A percentile compares a stretch with the other conserved stretches of the same genome.
Evolutionary conservation across 495 filamentous ascomycete genomes (phyloP).

Genomic region (Lasiosphaeria hispida): DNA sequence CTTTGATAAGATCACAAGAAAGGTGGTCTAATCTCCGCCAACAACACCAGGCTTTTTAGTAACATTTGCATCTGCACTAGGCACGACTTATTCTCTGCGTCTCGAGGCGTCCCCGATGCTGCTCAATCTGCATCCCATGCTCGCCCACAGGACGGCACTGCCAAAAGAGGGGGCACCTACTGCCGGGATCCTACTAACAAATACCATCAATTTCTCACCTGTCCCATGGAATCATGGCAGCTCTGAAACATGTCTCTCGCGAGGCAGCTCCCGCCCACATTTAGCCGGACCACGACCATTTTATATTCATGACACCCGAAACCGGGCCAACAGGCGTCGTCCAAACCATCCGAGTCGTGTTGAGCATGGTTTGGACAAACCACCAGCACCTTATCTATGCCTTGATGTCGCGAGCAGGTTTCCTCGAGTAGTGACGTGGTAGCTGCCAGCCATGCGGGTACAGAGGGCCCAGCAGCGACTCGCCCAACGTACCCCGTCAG

Average conservation of each 20-base stretch:
- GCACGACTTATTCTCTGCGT: not conserved
- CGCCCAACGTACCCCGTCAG: too few relatives aligned
- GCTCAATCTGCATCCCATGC: too few relatives aligned
- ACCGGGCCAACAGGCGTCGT: slow-evolving; percentile 17
- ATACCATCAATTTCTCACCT: slow-evolving; percentile 7
- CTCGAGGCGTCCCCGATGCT: not conserved
- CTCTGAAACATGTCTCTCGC: slow-evolving; percentile 16
- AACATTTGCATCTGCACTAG: slow-evolving; percentile 7
- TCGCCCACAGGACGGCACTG: not conserved
- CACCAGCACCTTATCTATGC: not conserved
- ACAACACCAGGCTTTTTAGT: not conserved
- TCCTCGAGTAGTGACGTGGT: not conserved
- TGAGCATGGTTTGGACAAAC: not conserved
- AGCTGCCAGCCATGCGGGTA: not conserved
- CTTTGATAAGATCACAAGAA: not conserved
- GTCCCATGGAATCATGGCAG: slow-evolving; percentile 4
- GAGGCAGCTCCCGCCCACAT: slow-evolving; percentile 10
- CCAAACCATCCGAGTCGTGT: not conserved
- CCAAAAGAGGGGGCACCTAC: not conserved
- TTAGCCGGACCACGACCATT: slow-evolving; percentile 22
- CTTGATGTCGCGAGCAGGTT: not conserved
- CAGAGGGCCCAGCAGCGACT: not conserved
- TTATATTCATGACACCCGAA: slow-evolving; percentile 14
- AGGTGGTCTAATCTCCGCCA: slow-evolving; percentile 13
- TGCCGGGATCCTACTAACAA: slow-evolving; percentile 19